These are phyloP conservation scores for Fistulinella staudtii DNA, from an alignment of 1,284 basidiomycete species.

Conservation along the genomic window DNA sequence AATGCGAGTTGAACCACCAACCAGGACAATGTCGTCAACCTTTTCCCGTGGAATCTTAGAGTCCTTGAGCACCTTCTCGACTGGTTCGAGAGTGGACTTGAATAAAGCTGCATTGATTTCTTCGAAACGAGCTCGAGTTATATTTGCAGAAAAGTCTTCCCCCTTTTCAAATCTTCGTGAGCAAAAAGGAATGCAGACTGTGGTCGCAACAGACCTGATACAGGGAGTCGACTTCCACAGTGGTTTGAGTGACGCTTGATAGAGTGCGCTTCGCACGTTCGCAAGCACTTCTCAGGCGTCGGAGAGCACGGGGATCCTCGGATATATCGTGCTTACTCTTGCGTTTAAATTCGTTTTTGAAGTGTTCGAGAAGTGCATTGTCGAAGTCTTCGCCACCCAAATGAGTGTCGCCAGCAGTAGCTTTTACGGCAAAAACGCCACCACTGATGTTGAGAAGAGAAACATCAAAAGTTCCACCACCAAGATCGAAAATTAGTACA, in stretches of 20 bases:
- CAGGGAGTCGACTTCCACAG: conserved; percentile 98
- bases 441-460: conserved; percentile 95
- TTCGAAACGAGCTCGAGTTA: conserved; percentile 99
- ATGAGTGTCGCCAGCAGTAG: conserved; percentile 98
- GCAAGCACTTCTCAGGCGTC: conserved; percentile 94
- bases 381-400: conserved; percentile 98
- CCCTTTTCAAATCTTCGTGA: conserved; percentile 43
- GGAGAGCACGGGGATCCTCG: conserved; percentile 91
- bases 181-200: conserved; percentile 1
- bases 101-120: conserved; percentile 95
- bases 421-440: conserved; percentile 97
- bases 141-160: conserved; percentile 93
- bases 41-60: conserved; percentile 96
- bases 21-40: conserved; percentile 99
- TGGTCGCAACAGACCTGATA: conserved; percentile 64
- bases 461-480: conserved; percentile 99
- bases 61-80: conserved; percentile 99
- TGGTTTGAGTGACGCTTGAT: conserved; percentile 97
- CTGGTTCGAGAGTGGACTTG: conserved; percentile 97
- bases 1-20: conserved; percentile 99
- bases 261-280: conserved; percentile 99
- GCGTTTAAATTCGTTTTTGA: conserved; percentile 98
- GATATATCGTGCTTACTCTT: conserved; percentile 98
- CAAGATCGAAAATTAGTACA: conserved; percentile 99
- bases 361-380: conserved; percentile 95